A percentile compares a stretch with the other conserved stretches of the same genome.
Conservation (phyloP, 2,329 filamentous ascomycete species). For the Pyricularia sp. region DNA sequence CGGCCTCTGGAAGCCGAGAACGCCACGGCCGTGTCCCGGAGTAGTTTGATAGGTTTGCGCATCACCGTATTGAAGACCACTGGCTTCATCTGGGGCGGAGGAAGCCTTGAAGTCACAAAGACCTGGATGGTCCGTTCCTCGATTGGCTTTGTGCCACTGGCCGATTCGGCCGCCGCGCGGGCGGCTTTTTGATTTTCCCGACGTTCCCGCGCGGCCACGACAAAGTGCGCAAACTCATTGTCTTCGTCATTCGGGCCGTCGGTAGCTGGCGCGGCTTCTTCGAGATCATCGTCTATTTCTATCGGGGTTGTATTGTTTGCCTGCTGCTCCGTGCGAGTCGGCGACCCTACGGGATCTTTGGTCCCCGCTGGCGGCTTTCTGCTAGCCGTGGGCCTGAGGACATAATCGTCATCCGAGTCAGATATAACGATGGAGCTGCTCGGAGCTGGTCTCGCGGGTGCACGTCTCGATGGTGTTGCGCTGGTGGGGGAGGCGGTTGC, state of each 20-base stretch:
- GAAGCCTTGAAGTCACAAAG: slow-evolving; percentile 55
- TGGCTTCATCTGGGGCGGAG: slow-evolving; percentile 11
- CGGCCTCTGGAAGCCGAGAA: slow-evolving; percentile 39
- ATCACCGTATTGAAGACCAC: slow-evolving; percentile 54
- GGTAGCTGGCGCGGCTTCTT: neutral
- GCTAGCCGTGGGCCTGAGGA: neutral
- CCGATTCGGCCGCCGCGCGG: slow-evolving; percentile 6
- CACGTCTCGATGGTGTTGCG: neutral
- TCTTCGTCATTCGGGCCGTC: neutral
- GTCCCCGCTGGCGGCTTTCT: neutral
- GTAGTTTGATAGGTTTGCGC: slow-evolving; percentile 52
- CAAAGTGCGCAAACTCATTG: slow-evolving; percentile 2
- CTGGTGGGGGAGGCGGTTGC: slow-evolving; percentile 1
- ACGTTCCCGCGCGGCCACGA: neutral
- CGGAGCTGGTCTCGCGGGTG: neutral
- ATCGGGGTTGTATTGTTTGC: neutral
- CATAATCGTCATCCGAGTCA: neutral
- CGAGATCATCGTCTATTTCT: slow-evolving; percentile 1
- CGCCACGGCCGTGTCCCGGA: slow-evolving; percentile 57
- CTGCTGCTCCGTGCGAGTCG: neutral
- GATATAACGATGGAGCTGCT: neutral
- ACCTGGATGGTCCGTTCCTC: slow-evolving; percentile 19
- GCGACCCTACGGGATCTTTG: neutral
- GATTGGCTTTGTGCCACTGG: slow-evolving; percentile 3
- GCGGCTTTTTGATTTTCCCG: neutral